Conservation (phyloP, 768 basidiomycete species). For the Myochromella boudieri region DNA sequence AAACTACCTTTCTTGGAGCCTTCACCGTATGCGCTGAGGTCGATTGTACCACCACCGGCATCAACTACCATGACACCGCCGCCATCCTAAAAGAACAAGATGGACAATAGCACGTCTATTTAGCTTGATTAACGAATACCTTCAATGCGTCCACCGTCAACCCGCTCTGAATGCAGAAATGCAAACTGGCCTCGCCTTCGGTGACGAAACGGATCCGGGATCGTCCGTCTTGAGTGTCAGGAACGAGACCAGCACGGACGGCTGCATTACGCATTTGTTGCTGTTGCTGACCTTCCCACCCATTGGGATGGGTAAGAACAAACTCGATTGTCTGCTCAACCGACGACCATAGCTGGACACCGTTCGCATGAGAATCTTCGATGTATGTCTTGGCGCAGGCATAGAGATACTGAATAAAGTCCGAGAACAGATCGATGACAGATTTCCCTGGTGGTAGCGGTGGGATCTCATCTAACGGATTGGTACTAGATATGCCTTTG, state of each 20-base stretch:
- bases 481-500: conserved; percentile 12
- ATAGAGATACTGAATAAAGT: conserved; percentile 51
- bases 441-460: conserved; percentile 43
- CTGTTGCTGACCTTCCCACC: conserved; percentile 65
- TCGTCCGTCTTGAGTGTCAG: conserved; percentile 34
- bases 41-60: conserved; percentile 63
- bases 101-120: no score
- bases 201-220: conserved; percentile 49
- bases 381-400: conserved; percentile 47
- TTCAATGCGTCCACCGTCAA: conserved; percentile 31
- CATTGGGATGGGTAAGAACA: conserved; percentile 63
- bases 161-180: conserved; percentile 45
- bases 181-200: conserved; percentile 56
- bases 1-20: conserved; percentile 13
- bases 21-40: conserved; percentile 55
- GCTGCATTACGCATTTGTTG: conserved; percentile 55
- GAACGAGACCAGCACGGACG: conserved; percentile 48
- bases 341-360: conserved; percentile 43
- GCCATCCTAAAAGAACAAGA: conserved; percentile 36
- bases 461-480: conserved; percentile 30
- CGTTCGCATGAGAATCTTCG: conserved; percentile 42
- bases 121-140: no score
- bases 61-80: conserved; percentile 56
- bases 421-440: conserved; percentile 42
- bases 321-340: conserved; percentile 44